Base-by-base conservation (phyloP, 2,329 filamentous ascomycete species). In the Fusarium haematococcum region DNA sequence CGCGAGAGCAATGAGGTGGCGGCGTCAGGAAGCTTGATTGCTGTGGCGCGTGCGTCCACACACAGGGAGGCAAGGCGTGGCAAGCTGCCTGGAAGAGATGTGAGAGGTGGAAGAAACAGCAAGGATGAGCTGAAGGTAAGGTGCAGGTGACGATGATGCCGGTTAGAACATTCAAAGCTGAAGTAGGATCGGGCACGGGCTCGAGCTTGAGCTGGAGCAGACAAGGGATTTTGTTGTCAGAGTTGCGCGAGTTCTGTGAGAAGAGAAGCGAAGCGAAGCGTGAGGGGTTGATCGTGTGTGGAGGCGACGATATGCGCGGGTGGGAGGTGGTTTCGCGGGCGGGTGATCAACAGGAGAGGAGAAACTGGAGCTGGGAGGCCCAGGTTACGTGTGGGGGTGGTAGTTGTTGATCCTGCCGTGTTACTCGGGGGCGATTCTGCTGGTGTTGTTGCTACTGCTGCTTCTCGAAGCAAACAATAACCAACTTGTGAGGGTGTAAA, bases 311-410 rank as follows among this genome's bases (percentile, higher is more conserved):
- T 75, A 69, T 74, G 71, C 65, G 68, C 11, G 50, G 50, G 62
- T 64, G 18, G 43, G 43, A 48, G 43, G 37, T 64, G 71, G 68
- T 63, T 73, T 69, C 52, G 71, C 45, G 20, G 68, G 27, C 50
- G 60, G 66, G 33, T 62, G 72, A 75, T 74, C 69, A 75, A 75
- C 72, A 75, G 72, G 72, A 74, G 71, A 74, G 71, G 71, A 75
- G 72, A 73, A 58, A 64, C 35, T 73, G 72, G 72, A 66, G 72
- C 59, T 45, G 23, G 25, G 23, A 43, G 48, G 59, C 30, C 59
- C 37, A 57, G 63, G 59, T 61, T 68, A 67, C 70, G 64, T 65
- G 63, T 66, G 30, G 62, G 68, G 65, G 65, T 59, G 57, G 35
- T n/a, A 52, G 16, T 39, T 48, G 58, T n/a, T 65, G 16, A 57